Percentiles rank a stretch among this genome's conserved stretches.
Conservation (phyloP, 371 early-diverging fungal genomes). For the Basidiobolus meristosporus region DNA sequence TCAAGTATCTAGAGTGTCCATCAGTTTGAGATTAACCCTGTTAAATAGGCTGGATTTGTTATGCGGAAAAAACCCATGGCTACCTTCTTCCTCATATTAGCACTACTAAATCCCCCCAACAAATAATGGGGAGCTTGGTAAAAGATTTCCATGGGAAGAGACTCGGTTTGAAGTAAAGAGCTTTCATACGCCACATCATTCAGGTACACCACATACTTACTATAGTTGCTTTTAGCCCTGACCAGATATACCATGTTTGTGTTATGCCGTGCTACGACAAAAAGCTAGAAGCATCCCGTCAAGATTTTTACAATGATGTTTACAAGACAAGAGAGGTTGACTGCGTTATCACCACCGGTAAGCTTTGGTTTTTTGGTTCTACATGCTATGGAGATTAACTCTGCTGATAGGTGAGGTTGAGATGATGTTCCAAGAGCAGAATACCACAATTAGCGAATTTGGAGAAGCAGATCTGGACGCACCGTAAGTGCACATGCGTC, state of each 20-base stretch:
- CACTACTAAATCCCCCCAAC: slow-evolving; percentile 83
- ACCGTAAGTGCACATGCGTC: no score
- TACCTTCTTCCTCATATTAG: slow-evolving; percentile 66
- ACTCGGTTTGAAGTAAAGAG: slow-evolving; percentile 26
- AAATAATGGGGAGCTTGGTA: slow-evolving; percentile 82
- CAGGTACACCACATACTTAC: no score
- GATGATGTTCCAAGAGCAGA: slow-evolving; percentile 50
- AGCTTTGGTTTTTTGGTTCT: slow-evolving; percentile 14
- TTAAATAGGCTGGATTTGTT: slow-evolving; percentile 79
- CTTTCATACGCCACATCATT: not conserved
- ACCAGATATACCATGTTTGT: slow-evolving; percentile 72
- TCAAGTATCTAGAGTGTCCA: not conserved
- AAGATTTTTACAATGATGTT: slow-evolving; percentile 66
- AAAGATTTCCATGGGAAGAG: slow-evolving; percentile 57
- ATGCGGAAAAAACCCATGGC: slow-evolving; percentile 94
- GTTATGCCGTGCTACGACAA: slow-evolving; percentile 98
- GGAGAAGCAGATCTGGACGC: slow-evolving; percentile 27
- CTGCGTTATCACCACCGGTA: slow-evolving; percentile 81
- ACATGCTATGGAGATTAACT: no score
- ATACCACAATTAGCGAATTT: slow-evolving; percentile 17
- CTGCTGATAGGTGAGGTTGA: no score
- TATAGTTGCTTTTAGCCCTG: slow-evolving; percentile 17
- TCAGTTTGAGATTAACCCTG: not conserved
- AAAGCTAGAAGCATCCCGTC: slow-evolving; percentile 88
- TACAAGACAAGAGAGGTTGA: slow-evolving; percentile 80